These are phyloP conservation scores for Podospora anserina DNA, from an alignment of 495 filamentous ascomycete species.

Conservation along the genomic window DNA sequence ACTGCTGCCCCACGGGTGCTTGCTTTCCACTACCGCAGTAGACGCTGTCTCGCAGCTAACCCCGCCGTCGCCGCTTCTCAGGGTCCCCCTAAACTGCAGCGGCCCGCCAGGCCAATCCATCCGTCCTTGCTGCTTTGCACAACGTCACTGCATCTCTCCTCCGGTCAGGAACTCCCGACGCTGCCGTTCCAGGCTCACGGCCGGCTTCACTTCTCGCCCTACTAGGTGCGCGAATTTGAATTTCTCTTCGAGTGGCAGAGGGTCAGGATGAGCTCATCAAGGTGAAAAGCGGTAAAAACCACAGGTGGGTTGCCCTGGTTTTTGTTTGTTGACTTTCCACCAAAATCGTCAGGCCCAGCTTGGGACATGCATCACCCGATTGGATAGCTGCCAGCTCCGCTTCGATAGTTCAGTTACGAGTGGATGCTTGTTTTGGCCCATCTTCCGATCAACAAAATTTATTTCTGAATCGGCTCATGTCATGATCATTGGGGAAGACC, in stretches of 20 bases:
- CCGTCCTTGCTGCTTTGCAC: neutral
- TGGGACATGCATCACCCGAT: slow-evolving; percentile 13
- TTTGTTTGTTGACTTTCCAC: slow-evolving; percentile 28
- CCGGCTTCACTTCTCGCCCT: neutral
- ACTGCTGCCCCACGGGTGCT: neutral
- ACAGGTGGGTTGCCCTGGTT: slow-evolving; percentile 17
- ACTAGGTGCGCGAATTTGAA: neutral
- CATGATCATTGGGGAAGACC: neutral
- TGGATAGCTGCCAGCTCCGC: slow-evolving; percentile 12
- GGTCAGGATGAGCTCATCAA: slow-evolving; percentile 23
- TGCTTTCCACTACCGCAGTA: neutral
- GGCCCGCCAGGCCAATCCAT: neutral
- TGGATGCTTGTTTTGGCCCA: slow-evolving; percentile 9
- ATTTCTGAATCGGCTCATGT: slow-evolving; percentile 13
- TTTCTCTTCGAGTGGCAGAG: slow-evolving; percentile 10
- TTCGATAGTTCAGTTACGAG: neutral
- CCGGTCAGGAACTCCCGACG: neutral
- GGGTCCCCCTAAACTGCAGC: neutral
- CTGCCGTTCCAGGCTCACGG: neutral
- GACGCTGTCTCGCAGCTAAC: neutral
- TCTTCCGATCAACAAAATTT: slow-evolving; percentile 14
- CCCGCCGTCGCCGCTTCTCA: neutral
- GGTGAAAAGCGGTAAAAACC: slow-evolving; percentile 22
- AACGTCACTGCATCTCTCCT: slow-evolving; percentile 7
- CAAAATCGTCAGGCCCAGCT: slow-evolving; percentile 13